Evolutionary conservation across 2,329 filamentous ascomycete species (phyloP).

Genomic region (Rhynchosporium graminicola): DNA sequence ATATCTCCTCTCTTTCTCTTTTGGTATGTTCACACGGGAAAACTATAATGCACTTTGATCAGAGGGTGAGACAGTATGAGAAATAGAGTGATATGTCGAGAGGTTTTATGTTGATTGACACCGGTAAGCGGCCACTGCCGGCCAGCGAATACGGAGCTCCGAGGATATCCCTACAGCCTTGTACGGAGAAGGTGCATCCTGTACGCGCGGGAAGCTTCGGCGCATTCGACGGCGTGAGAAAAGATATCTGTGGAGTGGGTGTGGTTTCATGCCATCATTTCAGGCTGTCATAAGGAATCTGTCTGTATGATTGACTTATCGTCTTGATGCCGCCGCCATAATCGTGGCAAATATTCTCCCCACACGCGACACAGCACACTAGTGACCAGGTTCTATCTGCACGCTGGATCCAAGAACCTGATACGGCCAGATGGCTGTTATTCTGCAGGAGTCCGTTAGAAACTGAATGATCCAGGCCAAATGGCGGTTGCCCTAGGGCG

Average conservation of each 20-base stretch:
- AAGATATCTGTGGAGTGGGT: slow-evolving; percentile 4
- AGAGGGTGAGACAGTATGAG: not conserved
- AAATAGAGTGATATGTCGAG: slow-evolving; percentile 3
- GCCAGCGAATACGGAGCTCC: slow-evolving; percentile 11
- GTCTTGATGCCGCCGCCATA: not conserved
- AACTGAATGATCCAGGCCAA: not conserved
- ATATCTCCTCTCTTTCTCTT: not conserved
- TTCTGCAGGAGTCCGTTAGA: slow-evolving; percentile 1
- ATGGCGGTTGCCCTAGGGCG: not conserved
- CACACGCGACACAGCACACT: not conserved
- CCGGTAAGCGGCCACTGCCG: slow-evolving; percentile 7
- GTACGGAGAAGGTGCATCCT: too few relatives aligned
- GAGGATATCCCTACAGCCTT: slow-evolving; percentile 1
- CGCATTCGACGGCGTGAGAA: slow-evolving; percentile 11
- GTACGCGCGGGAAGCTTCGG: not conserved
- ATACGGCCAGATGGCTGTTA: not conserved
- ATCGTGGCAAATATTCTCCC: not conserved
- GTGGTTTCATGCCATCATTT: slow-evolving; percentile 12
- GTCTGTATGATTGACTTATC: not conserved
- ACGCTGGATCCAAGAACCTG: not conserved
- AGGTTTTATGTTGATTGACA: not conserved
- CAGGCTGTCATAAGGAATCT: slow-evolving; percentile 2
- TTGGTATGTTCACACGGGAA: not conserved
- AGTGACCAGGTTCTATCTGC: not conserved
- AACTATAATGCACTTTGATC: slow-evolving; percentile 10